Percentiles rank a stretch among this genome's conserved stretches.
Conservation (phyloP, 495 filamentous ascomycete species). For the Hyaloscypha bicolor region DNA sequence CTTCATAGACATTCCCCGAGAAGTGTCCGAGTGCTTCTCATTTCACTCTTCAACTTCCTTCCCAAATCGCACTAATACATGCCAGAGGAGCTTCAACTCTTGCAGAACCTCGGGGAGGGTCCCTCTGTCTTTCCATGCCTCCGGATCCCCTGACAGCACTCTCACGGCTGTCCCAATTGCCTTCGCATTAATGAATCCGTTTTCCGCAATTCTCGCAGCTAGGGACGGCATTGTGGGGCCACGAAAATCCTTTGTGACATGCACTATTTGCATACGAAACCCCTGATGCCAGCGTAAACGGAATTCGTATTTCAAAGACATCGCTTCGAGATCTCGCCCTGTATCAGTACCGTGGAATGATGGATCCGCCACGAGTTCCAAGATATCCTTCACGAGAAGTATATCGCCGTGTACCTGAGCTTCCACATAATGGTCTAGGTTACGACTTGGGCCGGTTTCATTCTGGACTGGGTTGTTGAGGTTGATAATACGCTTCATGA, state of each 20-base stretch:
- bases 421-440: not conserved
- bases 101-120: not conserved
- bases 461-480: not conserved
- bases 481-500: not conserved
- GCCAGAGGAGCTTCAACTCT: not conserved
- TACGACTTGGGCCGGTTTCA: not conserved
- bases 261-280: not conserved
- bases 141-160: not conserved
- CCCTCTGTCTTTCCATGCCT: not conserved
- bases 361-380: not conserved
- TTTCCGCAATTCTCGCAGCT: not conserved
- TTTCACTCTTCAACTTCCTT: too few relatives aligned
- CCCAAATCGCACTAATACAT: not conserved
- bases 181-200: not conserved
- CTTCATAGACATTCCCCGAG: too few relatives aligned
- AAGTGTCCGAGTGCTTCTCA: too few relatives aligned
- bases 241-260: not conserved
- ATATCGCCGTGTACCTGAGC: not conserved
- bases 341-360: not conserved
- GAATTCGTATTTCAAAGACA: not conserved
- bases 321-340: not conserved
- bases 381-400: not conserved
- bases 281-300: not conserved
- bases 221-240: not conserved
- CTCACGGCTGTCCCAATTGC: not conserved